Percentiles rank a stretch among this genome's conserved stretches.
These are phyloP conservation scores for Candida maesae DNA, from an alignment of 805 yeast genomes.

Conservation along the genomic window DNA sequence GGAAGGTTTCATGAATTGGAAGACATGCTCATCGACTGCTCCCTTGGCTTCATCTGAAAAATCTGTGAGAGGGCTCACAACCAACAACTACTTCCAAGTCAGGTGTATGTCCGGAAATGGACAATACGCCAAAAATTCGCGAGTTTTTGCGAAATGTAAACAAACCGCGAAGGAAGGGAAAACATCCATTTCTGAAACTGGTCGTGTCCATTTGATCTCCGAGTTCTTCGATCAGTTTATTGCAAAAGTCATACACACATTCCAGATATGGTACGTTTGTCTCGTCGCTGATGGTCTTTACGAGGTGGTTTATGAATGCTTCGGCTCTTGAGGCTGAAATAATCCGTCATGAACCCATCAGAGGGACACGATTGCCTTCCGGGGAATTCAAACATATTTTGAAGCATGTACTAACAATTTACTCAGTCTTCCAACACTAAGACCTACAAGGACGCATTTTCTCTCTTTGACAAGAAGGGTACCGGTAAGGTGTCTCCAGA, in stretches of 20 bases:
- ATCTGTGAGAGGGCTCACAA: neutral
- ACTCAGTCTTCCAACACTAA: slow-evolving; percentile 31
- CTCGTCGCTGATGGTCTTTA: too few species aligned
- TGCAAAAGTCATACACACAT: neutral
- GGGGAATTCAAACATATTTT: too few species aligned
- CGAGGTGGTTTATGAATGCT: too few species aligned
- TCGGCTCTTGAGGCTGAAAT: too few species aligned
- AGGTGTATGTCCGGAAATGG: neutral
- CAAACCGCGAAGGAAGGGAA: slow-evolving; percentile 11
- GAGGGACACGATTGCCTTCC: too few species aligned
- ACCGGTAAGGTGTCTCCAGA: slow-evolving; percentile 84
- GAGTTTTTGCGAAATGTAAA: slow-evolving; percentile 7
- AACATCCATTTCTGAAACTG: slow-evolving; percentile 6
- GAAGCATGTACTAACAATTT: too few species aligned
- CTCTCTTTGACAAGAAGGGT: slow-evolving; percentile 94
- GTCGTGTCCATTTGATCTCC: neutral
- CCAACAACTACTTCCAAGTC: neutral
- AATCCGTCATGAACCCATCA: too few species aligned
- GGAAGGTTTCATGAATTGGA: too few species aligned
- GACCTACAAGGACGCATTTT: slow-evolving; percentile 83
- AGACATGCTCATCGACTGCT: too few species aligned
- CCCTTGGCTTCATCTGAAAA: too few species aligned
- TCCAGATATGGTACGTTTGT: neutral
- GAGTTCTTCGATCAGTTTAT: too few species aligned
- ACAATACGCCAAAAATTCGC: slow-evolving; percentile 6